These are phyloP conservation scores for Xylaria scruposa DNA, from an alignment of 495 filamentous ascomycete species.

Conservation along the genomic window DNA sequence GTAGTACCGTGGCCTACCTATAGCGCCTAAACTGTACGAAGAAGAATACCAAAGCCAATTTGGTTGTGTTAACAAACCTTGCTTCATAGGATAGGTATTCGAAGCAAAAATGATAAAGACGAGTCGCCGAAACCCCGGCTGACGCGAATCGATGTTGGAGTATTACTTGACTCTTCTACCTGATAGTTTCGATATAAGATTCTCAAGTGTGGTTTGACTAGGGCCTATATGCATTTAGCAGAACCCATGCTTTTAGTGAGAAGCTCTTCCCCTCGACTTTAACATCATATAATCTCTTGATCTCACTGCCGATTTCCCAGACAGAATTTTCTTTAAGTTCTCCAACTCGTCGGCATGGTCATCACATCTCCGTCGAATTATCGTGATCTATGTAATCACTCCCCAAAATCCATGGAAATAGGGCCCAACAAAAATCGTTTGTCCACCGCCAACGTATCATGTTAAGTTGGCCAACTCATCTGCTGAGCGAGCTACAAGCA, in stretches of 20 bases:
- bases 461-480: not conserved
- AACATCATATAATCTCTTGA: not conserved
- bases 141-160: not conserved
- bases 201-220: not conserved
- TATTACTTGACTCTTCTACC: not conserved
- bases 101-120: not conserved
- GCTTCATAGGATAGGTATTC: not conserved
- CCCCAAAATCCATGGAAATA: not conserved
- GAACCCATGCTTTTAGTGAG: not conserved
- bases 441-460: not conserved
- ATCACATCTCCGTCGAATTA: not conserved
- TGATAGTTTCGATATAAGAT: not conserved
- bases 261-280: not conserved
- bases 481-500: not conserved
- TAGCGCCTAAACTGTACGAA: not conserved
- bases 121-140: not conserved
- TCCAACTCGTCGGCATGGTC: not conserved
- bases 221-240: not conserved
- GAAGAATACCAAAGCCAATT: not conserved
- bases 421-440: too few relatives aligned
- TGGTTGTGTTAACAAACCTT: not conserved
- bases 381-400: not conserved
- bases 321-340: not conserved
- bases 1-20: not conserved
- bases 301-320: not conserved